A percentile compares a stretch with the other conserved stretches of the same genome.
These are phyloP conservation scores for Drechslerella coelobrocha DNA, from an alignment of 2,329 filamentous ascomycete species.

Conservation along the genomic window DNA sequence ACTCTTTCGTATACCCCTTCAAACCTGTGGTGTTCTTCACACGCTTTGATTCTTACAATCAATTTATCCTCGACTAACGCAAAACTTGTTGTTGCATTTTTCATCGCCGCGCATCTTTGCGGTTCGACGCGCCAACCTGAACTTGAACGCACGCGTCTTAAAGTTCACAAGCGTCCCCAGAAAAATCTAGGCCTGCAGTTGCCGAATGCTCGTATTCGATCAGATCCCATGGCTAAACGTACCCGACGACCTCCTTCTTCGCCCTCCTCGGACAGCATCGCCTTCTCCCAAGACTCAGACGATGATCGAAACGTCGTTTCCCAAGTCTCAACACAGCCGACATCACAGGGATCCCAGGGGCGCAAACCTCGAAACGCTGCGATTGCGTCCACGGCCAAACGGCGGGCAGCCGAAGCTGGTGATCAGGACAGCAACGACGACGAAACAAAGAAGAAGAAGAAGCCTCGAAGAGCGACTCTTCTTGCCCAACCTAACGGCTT, in stretches of 20 bases:
- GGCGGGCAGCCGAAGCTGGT: slow-evolving; percentile 17
- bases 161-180: too few species aligned
- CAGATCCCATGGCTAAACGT: slow-evolving; percentile 28
- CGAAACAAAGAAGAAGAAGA: slow-evolving; percentile 14
- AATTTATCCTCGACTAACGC: not conserved
- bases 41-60: not conserved
- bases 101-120: not conserved
- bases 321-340: slow-evolving; percentile 27
- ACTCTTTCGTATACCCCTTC: too few species aligned
- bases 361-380: slow-evolving; percentile 30
- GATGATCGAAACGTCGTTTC: slow-evolving; percentile 30
- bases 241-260: slow-evolving; percentile 14
- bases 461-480: slow-evolving; percentile 24
- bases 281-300: slow-evolving; percentile 37
- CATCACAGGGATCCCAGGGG: slow-evolving; percentile 15
- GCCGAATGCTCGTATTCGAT: not conserved
- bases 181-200: too few species aligned
- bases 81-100: not conserved
- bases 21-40: too few species aligned
- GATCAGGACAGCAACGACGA: slow-evolving; percentile 21
- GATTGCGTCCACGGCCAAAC: slow-evolving; percentile 17
- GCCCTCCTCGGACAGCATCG: slow-evolving; percentile 24
- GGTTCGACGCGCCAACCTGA: not conserved
- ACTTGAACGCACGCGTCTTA: not conserved
- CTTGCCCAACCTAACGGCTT: slow-evolving; percentile 21